phyloP scores from a whole-genome alignment of 1,139 yeast species.

The Maudiozyma humilis region DNA sequence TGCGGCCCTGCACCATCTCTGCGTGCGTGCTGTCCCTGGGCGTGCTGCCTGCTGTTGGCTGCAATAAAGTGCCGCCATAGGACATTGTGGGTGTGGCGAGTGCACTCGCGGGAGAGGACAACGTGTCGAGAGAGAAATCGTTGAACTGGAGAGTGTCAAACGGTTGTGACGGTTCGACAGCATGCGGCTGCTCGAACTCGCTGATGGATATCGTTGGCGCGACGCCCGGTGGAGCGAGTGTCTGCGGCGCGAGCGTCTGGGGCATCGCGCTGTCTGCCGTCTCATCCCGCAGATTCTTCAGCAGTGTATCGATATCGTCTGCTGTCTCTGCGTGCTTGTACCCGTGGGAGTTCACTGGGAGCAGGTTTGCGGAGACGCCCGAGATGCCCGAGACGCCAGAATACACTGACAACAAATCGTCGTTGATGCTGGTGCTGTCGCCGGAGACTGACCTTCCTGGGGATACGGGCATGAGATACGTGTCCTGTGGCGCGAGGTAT shows the following conservation, averaged over 20 bases:
- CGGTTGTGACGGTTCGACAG: too few species aligned
- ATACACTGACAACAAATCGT: constrained; percentile 26
- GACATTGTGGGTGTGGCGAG: too few species aligned
- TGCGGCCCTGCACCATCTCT: constrained; percentile 27
- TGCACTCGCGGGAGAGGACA: too few species aligned
- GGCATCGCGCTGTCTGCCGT: constrained; percentile 3
- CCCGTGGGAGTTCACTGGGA: constrained; percentile 22
- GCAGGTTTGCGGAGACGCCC: constrained; percentile 12
- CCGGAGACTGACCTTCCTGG: constrained; percentile 2
- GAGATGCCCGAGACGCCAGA: constrained; percentile 16
- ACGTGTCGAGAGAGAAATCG: too few species aligned
- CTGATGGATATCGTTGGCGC: constrained; percentile 25
- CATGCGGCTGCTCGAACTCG: constrained; percentile 18
- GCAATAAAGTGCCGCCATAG: too few species aligned
- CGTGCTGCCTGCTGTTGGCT: too few species aligned
- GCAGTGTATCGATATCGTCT: constrained; percentile 17
- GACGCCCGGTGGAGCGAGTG: too few species aligned
- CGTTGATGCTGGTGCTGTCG: constrained; percentile 17
- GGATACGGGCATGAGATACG: constrained; percentile 5
- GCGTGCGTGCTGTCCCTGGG: constrained; percentile 12
- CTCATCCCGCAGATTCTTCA: constrained; percentile 7
- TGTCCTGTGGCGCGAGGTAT: constrained; percentile 7
- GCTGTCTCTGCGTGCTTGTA: constrained; percentile 19
- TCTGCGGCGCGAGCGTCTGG: constrained; percentile 1
- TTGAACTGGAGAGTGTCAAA: too few species aligned